Evolutionary conservation across 2,329 filamentous ascomycete genomes (phyloP), one percentile per base, ranked within the genome.

Genomic region (Aspergillus aculeatus): DNA sequence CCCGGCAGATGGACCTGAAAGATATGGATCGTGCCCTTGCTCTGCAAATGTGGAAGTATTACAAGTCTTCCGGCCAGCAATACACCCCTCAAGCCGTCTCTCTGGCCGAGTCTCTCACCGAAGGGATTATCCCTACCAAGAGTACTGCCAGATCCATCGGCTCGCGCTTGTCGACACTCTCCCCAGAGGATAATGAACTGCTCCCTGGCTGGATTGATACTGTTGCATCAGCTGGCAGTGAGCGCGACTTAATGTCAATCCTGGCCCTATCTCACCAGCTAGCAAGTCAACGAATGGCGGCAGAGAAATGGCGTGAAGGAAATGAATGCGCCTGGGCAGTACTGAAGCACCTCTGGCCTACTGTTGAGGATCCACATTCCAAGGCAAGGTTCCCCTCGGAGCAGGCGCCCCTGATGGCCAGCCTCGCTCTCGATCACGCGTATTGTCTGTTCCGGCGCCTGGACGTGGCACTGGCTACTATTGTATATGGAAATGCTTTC

Each of bases 381-480:
- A 65, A 71, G 56, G 61, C 68, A 50, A 69, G 66, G 41, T 73
- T 75, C 58, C 60, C 66, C 0, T 68, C 66, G 0, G 70, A 73
- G 5, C 58, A 71, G 26, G 72, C 72, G n/a, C 73, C 72, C 6
- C 61, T 68, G 1, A 64, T 72, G 44, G 69, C 71, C 5, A 71
- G 71, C n/a, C 52, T 75, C 14, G 72, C 71, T 16, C 50, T 75
- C 50, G 64, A 73, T 24, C 62, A 73, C 51, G 72, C 69, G 0
- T 75, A 75, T 61, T 72, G 71, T 35, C 65, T 71, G 16, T 75
- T 75, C 68, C 71, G 72, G 14, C 68, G 66, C 23, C 56, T 75
- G 41, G 68, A 74, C 57, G 62, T 75, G 11, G 62, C 68, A 1
- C 64, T 68, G 16, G 69, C 71, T 14, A 71, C 67, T 4, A 53